Evolutionary conservation across 2,329 filamentous ascomycete species (phyloP).

Genomic region (Botrytis aclada): DNA sequence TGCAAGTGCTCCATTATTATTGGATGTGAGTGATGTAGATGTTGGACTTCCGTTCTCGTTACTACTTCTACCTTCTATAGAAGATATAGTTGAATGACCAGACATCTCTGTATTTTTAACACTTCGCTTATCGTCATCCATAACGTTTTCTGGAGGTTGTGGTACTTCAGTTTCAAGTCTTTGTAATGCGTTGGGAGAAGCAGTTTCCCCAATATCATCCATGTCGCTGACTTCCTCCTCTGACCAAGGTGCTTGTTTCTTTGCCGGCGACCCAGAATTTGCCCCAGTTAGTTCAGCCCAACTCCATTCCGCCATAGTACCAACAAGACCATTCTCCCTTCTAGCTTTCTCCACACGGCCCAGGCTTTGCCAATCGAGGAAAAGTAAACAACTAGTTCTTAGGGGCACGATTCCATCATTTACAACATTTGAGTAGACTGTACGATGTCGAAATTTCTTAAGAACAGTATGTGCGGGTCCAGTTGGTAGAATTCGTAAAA

Average conservation of each 20-base stretch:
- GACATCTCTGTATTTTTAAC: constrained; percentile 44
- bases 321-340: constrained; percentile 85
- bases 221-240: constrained; percentile 28
- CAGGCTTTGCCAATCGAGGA: constrained; percentile 93
- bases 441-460: constrained; percentile 84
- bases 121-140: constrained; percentile 61
- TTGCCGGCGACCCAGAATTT: constrained; percentile 42
- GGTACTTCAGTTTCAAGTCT: constrained; percentile 57
- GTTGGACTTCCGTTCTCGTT: constrained; percentile 21
- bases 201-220: constrained; percentile 30
- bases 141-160: constrained; percentile 64
- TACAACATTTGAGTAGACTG: constrained; percentile 93
- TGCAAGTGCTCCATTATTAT: constrained; percentile 50
- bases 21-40: constrained; percentile 33
- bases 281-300: constrained; percentile 86
- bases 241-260: constrained; percentile 25
- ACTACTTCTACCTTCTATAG: constrained; percentile 17
- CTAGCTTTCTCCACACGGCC: constrained; percentile 92
- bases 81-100: constrained; percentile 26
- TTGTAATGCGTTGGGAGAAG: constrained; percentile 44
- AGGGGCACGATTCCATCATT: constrained; percentile 96
- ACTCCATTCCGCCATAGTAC: constrained; percentile 88
- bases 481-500: constrained; percentile 84
- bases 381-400: constrained; percentile 91
- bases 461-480: constrained; percentile 86